Evolutionary conservation across 352 stramenopile species (phyloP).

Genomic region (Aphanomyces astaci): DNA sequence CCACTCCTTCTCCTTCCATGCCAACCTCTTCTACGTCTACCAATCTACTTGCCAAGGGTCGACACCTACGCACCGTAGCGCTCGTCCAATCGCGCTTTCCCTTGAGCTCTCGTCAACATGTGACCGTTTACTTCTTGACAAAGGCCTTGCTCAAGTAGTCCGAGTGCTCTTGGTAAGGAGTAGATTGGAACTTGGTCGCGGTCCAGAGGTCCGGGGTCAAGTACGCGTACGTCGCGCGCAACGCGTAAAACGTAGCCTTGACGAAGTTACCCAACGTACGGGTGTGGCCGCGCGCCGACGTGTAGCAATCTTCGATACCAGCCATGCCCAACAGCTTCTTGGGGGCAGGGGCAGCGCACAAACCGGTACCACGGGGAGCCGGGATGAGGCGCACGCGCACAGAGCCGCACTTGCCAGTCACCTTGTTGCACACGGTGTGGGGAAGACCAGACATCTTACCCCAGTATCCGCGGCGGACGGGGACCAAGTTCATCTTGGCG

Average conservation of each 20-base stretch:
- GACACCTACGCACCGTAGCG: conserved; percentile 87
- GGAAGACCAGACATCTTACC: conserved; percentile 90
- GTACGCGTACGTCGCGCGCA: conserved; percentile 98
- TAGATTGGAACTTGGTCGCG: conserved; percentile 87
- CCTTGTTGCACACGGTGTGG: conserved; percentile 98
- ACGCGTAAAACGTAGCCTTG: conserved; percentile 98
- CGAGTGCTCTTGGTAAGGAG: conserved; percentile 98
- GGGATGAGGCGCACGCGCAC: conserved; percentile 98
- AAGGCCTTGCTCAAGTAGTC: conserved; percentile 98
- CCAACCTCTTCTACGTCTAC: background rate
- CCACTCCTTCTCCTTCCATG: background rate
- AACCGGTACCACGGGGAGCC: conserved; percentile 97
- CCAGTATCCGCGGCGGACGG: conserved; percentile 99
- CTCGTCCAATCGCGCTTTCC: conserved; percentile 79
- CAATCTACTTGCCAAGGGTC: conserved; percentile 31
- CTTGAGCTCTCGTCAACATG: conserved; percentile 28
- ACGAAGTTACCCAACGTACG: conserved; percentile 99
- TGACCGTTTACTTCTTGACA: conserved; percentile 80
- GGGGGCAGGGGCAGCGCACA: conserved; percentile 96
- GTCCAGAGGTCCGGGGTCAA: conserved; percentile 98
- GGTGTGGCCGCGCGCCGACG: conserved; percentile 94
- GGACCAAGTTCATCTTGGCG: conserved; percentile 98
- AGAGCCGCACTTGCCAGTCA: conserved; percentile 99
- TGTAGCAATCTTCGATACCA: conserved; percentile 98
- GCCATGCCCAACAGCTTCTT: conserved; percentile 99